A percentile compares a stretch with the other conserved stretches of the same genome.
phyloP scores from a whole-genome alignment of 495 filamentous ascomycete genomes.

The Opeltia flavorubescens region DNA sequence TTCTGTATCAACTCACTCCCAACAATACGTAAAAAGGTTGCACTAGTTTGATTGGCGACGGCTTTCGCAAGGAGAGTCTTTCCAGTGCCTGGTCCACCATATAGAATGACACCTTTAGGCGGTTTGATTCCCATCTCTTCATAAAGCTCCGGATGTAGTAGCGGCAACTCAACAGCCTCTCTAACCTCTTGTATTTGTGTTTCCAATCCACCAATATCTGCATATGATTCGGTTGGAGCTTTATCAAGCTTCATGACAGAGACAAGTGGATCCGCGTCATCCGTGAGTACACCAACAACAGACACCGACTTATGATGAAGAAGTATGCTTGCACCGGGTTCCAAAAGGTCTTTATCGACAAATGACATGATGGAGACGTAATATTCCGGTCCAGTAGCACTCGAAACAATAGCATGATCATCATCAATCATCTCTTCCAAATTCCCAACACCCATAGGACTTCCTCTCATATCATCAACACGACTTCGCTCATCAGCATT shows the following conservation, averaged over 20 bases:
- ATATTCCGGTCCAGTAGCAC: conserved; percentile 94
- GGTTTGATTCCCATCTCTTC: conserved; percentile 99
- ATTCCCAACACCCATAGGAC: conserved; percentile 96
- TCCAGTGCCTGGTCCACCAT: conserved; percentile 92
- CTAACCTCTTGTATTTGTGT: conserved; percentile 93
- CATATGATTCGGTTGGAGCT: conserved; percentile 94
- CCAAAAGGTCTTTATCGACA: conserved; percentile 95
- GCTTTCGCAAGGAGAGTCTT: conserved; percentile 97
- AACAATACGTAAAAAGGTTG: conserved; percentile 95
- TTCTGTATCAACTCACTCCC: conserved; percentile 98
- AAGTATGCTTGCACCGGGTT: conserved; percentile 89
- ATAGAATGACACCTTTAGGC: conserved; percentile 98
- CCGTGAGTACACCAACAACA: conserved; percentile 92
- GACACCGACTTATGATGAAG: conserved; percentile 97
- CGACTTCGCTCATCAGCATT: conserved; percentile 91
- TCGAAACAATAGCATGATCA: conserved; percentile 97
- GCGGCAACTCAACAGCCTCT: conserved; percentile 89
- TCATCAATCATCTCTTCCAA: conserved; percentile 99
- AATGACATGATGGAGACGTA: conserved; percentile 99
- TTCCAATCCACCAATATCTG: conserved; percentile 95
- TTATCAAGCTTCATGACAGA: conserved; percentile 99
- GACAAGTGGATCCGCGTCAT: conserved; percentile 90
- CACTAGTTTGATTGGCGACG: conserved; percentile 95
- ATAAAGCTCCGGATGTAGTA: conserved; percentile 94
- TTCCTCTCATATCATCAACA: conserved; percentile 97